Evolutionary conservation across 2,329 filamentous ascomycete genomes (phyloP).

Genomic region (Monosporascus sp.): DNA sequence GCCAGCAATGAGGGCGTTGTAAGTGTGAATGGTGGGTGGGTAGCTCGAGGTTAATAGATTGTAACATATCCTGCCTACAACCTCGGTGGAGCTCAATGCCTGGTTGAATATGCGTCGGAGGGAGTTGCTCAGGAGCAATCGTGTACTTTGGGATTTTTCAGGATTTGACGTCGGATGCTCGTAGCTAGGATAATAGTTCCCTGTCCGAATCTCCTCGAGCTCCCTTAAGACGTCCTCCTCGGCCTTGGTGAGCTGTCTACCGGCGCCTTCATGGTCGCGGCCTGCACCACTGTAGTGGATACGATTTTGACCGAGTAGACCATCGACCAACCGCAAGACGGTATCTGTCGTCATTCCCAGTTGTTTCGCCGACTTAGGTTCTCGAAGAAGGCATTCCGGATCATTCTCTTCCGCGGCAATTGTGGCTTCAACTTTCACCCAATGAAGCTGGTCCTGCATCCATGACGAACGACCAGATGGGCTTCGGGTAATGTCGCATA

Average conservation of each 20-base stretch:
- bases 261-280: constrained; percentile 4
- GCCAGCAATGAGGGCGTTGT: constrained; percentile 65
- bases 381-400: constrained; percentile 7
- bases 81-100: constrained; percentile 17
- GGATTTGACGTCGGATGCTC: constrained; percentile 10
- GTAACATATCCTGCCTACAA: constrained; percentile 49
- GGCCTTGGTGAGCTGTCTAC: neutral
- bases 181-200: constrained; percentile 18
- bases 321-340: constrained; percentile 14
- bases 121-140: constrained; percentile 16
- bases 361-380: constrained; percentile 13
- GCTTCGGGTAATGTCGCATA: constrained; percentile 12
- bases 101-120: constrained; percentile 23
- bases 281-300: neutral
- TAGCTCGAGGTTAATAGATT: constrained; percentile 59
- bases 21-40: constrained; percentile 62
- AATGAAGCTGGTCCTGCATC: constrained; percentile 18
- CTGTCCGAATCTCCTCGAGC: constrained; percentile 10
- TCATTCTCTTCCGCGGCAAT: constrained; percentile 19
- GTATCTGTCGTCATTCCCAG: constrained; percentile 10
- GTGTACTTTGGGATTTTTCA: constrained; percentile 5
- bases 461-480: constrained; percentile 11
- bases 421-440: constrained; percentile 20
- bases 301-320: constrained; percentile 7
- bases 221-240: constrained; percentile 9